Conservation (phyloP, 1,284 basidiomycete species). For the Rhodotorula glutinis region DNA sequence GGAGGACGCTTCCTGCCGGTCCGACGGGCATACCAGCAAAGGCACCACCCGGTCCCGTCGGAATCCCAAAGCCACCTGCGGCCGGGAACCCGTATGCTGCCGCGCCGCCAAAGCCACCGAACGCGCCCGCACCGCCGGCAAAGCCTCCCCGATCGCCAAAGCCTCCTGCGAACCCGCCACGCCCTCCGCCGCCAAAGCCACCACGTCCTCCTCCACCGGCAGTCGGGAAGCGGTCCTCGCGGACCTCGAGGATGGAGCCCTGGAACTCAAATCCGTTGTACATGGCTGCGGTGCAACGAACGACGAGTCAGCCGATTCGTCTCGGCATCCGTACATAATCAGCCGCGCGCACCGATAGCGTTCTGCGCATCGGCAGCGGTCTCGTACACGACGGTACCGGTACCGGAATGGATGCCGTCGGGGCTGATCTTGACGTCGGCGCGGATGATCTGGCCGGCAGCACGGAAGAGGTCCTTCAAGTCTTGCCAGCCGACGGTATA, state of each 20-base stretch:
- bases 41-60: conserved; percentile 18
- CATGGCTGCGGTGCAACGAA: conserved; percentile 60
- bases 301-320: neutral
- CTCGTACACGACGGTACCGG: conserved; percentile 84
- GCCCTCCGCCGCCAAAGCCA: conserved; percentile 43
- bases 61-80: neutral
- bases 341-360: conserved; percentile 68
- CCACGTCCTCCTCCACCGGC: conserved; percentile 86
- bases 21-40: conserved; percentile 34
- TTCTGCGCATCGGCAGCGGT: conserved; percentile 83
- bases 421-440: conserved; percentile 89
- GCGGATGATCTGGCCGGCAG: conserved; percentile 86
- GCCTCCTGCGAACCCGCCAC: conserved; percentile 24
- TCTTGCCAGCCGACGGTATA: conserved; percentile 98
- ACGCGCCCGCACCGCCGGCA: conserved; percentile 48
- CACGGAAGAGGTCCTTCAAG: conserved; percentile 92
- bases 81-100: conserved; percentile 4
- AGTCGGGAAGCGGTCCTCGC: conserved; percentile 87
- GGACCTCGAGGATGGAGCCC: conserved; percentile 83
- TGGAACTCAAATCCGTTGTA: conserved; percentile 95
- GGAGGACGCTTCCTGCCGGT: conserved; percentile 50
- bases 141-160: conserved; percentile 20
- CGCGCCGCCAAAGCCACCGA: conserved; percentile 2
- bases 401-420: conserved; percentile 66
- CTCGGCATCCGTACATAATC: too few species aligned